phyloP scores from a whole-genome alignment of 495 filamentous ascomycete species.

The Friedmanniomyces simplex region DNA sequence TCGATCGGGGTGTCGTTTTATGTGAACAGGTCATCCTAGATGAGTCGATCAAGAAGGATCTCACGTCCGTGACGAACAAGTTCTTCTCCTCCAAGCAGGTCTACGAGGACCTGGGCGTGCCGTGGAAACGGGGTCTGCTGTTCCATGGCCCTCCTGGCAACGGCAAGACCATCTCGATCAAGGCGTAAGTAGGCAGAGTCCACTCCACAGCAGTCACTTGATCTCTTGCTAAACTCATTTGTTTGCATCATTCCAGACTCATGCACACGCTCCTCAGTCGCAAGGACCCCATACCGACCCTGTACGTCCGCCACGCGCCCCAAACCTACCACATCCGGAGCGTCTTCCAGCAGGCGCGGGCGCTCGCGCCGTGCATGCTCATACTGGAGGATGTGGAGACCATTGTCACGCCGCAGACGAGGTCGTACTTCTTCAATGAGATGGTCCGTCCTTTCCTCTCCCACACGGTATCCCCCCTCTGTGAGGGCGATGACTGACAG shows the following conservation, averaged over 20 bases:
- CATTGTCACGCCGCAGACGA: constrained; percentile 43
- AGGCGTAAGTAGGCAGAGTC: constrained; percentile 27
- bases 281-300: constrained; percentile 33
- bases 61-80: constrained; percentile 32
- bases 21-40: constrained; percentile 32
- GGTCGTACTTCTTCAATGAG: constrained; percentile 62
- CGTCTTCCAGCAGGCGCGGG: constrained; percentile 28
- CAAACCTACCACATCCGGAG: constrained; percentile 21
- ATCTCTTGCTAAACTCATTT: too few relatives aligned
- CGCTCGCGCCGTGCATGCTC: constrained; percentile 37
- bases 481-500: constrained; percentile 25
- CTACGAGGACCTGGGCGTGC: constrained; percentile 36
- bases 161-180: constrained; percentile 59
- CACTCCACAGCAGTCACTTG: too few relatives aligned
- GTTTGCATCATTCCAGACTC: too few relatives aligned
- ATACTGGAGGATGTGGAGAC: constrained; percentile 62
- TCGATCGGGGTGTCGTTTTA: too few relatives aligned
- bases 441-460: background rate
- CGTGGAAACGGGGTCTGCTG: constrained; percentile 36
- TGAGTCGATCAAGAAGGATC: constrained; percentile 34
- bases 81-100: constrained; percentile 38
- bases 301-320: constrained; percentile 44
- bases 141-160: constrained; percentile 40
- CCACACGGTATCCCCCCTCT: too few relatives aligned
- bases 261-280: constrained; percentile 48